Conservation (phyloP, 352 stramenopile genomes). For the Phytopythium boreale region DNA sequence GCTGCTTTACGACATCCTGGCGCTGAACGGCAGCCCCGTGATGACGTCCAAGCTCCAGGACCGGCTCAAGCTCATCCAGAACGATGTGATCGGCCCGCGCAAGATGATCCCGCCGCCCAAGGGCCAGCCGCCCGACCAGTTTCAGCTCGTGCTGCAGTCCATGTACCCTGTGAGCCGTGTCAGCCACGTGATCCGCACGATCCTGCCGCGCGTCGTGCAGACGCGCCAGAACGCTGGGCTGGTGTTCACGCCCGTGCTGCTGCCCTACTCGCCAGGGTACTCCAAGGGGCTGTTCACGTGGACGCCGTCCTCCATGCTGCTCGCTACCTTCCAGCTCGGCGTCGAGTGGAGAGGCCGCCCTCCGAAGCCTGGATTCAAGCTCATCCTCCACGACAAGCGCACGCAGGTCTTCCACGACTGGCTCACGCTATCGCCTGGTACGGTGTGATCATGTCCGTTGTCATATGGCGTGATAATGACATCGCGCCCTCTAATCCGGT, state of each 20-base stretch:
- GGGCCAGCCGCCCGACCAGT: constrained; percentile 71
- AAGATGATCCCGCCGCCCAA: constrained; percentile 77
- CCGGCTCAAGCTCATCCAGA: constrained; percentile 86
- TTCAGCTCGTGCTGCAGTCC: constrained; percentile 80
- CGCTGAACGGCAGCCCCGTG: constrained; percentile 78
- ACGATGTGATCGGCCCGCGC: constrained; percentile 82
- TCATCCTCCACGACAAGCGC: constrained; percentile 82
- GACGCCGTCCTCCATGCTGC: constrained; percentile 52
- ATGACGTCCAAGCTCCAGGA: constrained; percentile 87
- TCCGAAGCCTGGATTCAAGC: constrained; percentile 80
- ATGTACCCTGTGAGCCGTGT: constrained; percentile 82
- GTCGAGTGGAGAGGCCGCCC: constrained; percentile 79
- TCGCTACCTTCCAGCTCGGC: constrained; percentile 74
- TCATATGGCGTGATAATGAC: neutral
- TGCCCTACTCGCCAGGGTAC: constrained; percentile 77
- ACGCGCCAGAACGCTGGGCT: constrained; percentile 78
- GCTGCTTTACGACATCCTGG: constrained; percentile 82
- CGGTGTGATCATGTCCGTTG: neutral
- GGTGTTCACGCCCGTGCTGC: constrained; percentile 72
- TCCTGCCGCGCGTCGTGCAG: constrained; percentile 65
- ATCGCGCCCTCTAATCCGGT: neutral
- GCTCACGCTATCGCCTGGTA: constrained; percentile 81
- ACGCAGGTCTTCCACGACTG: constrained; percentile 86
- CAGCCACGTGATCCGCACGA: constrained; percentile 72
- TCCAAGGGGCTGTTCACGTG: constrained; percentile 76